Evolutionary conservation across 2,329 filamentous ascomycete species (phyloP), one percentile per base, ranked within the genome.

Genomic region (Colletotrichum spinosum): DNA sequence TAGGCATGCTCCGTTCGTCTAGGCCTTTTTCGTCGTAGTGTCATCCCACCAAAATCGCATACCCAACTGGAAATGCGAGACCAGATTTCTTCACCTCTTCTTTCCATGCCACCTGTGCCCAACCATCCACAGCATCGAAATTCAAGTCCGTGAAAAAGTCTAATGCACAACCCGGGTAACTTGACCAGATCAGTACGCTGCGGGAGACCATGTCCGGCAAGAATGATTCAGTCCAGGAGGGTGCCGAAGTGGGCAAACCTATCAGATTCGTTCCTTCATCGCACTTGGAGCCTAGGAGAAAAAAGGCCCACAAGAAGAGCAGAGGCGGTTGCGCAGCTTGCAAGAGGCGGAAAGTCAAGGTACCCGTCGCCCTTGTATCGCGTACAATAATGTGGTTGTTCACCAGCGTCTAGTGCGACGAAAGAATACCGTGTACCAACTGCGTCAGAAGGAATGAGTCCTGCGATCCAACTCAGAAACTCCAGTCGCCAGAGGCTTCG

Each of bases 331-430:
- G 73, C 48, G 48, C 67, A 9, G 62, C 68, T 11, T 75, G 74
- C 48, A 75, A 75, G 61, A 61, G 66, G 38, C 63, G 73, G 34
- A 74, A 72, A 54, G 73, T 75, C n/a, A 75, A 75, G 68, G 73
- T 74, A 53, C 37, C 64, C 56, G 9, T 35, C 25, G 49, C 15
- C 37, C n/a, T 8, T 37, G 35, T 15, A 33, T 11, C 10, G 25
- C 25, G 5, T 4, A 25, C 4, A 10, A 17, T 45, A 45, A 15
- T 17, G 9, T 3, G 13, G 9, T 15, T 15, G 45, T 38, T 51
- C 41, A 53, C 4, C 34, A 10, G 17, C 35, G 53, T 34, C 42
- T 15, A 75, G 72, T 76, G 74, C 56, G 73, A 76, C 53, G 74
- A 76, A 49, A 59, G 54, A 2, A 35, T 60, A 2, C 74, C 74